A percentile compares a stretch with the other conserved stretches of the same genome.
phyloP scores from a whole-genome alignment of 495 filamentous ascomycete genomes.

The Penicillium bovifimosum region DNA sequence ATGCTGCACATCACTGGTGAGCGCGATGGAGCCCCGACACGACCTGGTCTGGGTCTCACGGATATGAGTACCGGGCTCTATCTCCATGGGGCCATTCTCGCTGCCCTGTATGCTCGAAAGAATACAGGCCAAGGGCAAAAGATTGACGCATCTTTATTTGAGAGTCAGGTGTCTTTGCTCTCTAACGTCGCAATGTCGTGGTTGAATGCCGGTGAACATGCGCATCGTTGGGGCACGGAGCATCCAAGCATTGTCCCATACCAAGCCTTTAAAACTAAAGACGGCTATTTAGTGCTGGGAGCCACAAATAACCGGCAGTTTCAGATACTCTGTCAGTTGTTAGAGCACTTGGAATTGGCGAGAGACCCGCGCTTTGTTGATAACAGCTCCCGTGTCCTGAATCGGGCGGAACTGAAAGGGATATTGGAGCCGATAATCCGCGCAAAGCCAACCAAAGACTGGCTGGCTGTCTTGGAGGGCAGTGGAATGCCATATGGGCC shows the following conservation, averaged over 20 bases:
- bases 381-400: constrained; percentile 63
- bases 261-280: constrained; percentile 71
- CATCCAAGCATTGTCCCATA: constrained; percentile 92
- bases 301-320: constrained; percentile 83
- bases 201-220: constrained; percentile 69
- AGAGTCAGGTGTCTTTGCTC: constrained; percentile 78
- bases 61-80: constrained; percentile 86
- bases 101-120: constrained; percentile 63
- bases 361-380: constrained; percentile 58
- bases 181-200: constrained; percentile 82
- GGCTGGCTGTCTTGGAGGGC: constrained; percentile 71
- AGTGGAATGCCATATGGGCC: constrained; percentile 85
- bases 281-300: constrained; percentile 76
- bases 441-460: constrained; percentile 68
- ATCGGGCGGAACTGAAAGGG: constrained; percentile 60
- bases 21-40: constrained; percentile 75
- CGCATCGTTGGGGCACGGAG: constrained; percentile 80
- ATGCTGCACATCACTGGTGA: constrained; percentile 88
- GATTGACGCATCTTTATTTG: constrained; percentile 75
- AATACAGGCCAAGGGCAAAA: constrained; percentile 68
- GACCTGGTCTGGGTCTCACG: constrained; percentile 85
- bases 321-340: constrained; percentile 62
- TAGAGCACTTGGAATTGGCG: constrained; percentile 62
- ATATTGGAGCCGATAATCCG: constrained; percentile 60
- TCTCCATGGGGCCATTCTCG: constrained; percentile 78